Evolutionary conservation across 306 rosid species (phyloP).

Genomic region (Cotoneaster glaucophyllus): DNA sequence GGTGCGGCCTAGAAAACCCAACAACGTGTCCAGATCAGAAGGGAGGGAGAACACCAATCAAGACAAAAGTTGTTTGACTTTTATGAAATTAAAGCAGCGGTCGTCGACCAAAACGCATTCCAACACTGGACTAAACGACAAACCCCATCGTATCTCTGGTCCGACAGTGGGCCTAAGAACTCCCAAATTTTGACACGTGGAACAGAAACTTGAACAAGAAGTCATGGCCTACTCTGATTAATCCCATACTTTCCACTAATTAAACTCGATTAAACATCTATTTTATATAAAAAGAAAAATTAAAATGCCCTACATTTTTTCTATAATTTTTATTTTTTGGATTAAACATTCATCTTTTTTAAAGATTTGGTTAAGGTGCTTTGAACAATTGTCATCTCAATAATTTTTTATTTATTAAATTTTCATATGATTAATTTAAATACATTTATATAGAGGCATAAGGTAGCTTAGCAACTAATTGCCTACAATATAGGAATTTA

Average conservation of each 20-base stretch:
- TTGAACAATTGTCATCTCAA: too few relatives aligned
- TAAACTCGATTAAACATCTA: conserved; percentile 6
- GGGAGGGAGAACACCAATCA: background rate
- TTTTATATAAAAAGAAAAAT: background rate
- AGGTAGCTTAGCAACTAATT: too few relatives aligned
- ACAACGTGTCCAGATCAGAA: background rate
- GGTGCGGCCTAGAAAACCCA: background rate
- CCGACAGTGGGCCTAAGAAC: conserved; percentile 14
- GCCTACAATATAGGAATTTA: too few relatives aligned
- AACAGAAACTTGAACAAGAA: conserved; percentile 29
- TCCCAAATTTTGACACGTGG: conserved; percentile 20
- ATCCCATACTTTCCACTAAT: background rate
- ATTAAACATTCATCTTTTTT: too few relatives aligned
- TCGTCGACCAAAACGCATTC: background rate
- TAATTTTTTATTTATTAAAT: too few relatives aligned
- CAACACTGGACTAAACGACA: conserved; percentile 39
- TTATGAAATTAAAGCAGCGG: background rate
- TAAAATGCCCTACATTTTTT: too few relatives aligned
- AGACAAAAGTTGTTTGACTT: conserved; percentile 7
- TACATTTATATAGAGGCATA: too few relatives aligned
- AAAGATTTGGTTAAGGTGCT: too few relatives aligned
- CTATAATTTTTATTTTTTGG: too few relatives aligned
- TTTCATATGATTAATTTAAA: too few relatives aligned
- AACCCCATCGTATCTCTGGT: conserved; percentile 1
- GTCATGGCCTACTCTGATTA: conserved; percentile 4